Percentiles rank a stretch among this genome's conserved stretches.
These are phyloP conservation scores for Osmanthus fragrans DNA, from an alignment of 257 asterid genomes.

Conservation along the genomic window DNA sequence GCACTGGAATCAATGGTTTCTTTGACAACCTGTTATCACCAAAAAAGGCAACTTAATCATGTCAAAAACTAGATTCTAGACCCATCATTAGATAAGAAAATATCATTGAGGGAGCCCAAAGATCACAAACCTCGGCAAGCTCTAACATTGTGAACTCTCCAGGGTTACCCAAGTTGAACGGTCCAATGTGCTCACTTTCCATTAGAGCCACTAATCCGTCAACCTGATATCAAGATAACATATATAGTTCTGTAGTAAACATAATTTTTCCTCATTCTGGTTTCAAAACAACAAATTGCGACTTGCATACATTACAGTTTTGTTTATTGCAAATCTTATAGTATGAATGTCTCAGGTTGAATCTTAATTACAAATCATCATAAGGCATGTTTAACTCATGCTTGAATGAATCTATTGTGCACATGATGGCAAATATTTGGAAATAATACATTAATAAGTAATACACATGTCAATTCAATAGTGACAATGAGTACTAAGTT, in stretches of 20 bases:
- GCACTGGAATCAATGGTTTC: slow-evolving; percentile 93
- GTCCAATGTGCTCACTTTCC: slow-evolving; percentile 76
- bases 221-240: slow-evolving; percentile 39
- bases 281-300: background rate
- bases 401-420: background rate
- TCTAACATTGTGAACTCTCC: slow-evolving; percentile 75
- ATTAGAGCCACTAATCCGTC: slow-evolving; percentile 68
- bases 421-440: background rate
- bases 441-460: no score
- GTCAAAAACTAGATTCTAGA: background rate
- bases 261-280: background rate
- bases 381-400: background rate
- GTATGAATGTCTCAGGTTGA: background rate
- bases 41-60: slow-evolving; percentile 11
- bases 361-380: background rate
- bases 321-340: background rate
- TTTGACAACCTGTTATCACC: slow-evolving; percentile 72
- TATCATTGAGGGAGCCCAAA: background rate
- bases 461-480: no score
- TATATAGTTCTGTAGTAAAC: background rate
- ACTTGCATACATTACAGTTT: background rate
- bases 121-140: slow-evolving; percentile 58
- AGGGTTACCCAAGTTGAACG: slow-evolving; percentile 71
- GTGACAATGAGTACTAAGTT: no score
- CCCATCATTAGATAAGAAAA: background rate